Base-by-base conservation (phyloP, 177 flowering plant species). In the Vitis hybrid region DNA sequence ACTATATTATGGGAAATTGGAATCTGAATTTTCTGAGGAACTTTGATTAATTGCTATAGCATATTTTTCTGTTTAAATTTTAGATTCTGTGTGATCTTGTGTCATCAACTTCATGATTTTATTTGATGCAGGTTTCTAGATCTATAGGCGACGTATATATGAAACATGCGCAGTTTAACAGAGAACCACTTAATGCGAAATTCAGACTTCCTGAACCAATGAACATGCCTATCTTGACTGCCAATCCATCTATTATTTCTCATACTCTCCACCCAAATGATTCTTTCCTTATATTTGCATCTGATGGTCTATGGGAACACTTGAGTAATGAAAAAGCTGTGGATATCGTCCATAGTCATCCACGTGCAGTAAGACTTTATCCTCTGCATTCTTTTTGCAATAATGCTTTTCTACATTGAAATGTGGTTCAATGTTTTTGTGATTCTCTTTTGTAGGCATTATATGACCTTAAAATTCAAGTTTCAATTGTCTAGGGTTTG, bases 251-350 rank as follows among this genome's bases (percentile, higher is more conserved):
- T 60, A 85, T 92, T 44, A 11, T 83, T 61, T 76, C 84, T 68
- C 87, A 77, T 66, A 76, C 77, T 62, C 85, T 92, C 53, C 91
- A 88, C 12, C 88, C 85, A 65, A 85, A 78, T 83, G 97, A 92
- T 79, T 83, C 84, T 57, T 92, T 92, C 76, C 86, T 92, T 66
- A 92, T 92, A 76, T 90, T 92, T 82, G 97, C 97, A 59, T 92
- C 97, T 47, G 97, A 92, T 85, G 97, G 97, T 70, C 84, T 92
- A 11, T 92, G 97, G 97, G 97, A 92, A 67, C 94, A 92, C 82
- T 78, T 92, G 85, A 88, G 86, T 79, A 90, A 92, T 79, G 90
- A 92, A 68, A 78, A 79, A 67, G 97, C 92, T 53, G 97, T 90
- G 65, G 92, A 86, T 12, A 90, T 91, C 71, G 97, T 92, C 74